Evolutionary conservation across 805 yeast genomes (phyloP).

Genomic region (Candida ulmi): DNA sequence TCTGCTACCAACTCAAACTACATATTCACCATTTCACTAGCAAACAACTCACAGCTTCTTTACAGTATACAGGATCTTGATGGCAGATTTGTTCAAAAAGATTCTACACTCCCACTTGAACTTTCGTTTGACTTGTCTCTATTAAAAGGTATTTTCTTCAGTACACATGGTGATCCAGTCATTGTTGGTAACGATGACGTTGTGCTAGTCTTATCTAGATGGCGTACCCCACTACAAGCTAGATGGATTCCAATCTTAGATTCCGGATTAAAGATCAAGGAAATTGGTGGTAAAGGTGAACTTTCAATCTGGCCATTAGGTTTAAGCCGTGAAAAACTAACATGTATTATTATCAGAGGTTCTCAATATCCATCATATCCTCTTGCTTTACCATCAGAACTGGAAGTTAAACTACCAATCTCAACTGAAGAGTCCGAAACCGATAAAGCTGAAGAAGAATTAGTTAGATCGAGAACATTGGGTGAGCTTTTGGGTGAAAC

Average conservation of each 20-base stretch:
- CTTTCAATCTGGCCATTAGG: slow-evolving; percentile 89
- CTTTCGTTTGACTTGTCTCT: slow-evolving; percentile 20
- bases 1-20: slow-evolving; percentile 23
- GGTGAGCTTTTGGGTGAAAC: slow-evolving; percentile 61
- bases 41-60: slow-evolving; percentile 25
- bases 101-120: slow-evolving; percentile 38
- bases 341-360: slow-evolving; percentile 72
- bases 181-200: slow-evolving; percentile 75
- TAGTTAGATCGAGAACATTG: slow-evolving; percentile 53
- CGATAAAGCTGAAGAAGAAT: slow-evolving; percentile 53
- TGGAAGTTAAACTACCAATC: slow-evolving; percentile 67
- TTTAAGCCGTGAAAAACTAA: slow-evolving; percentile 59
- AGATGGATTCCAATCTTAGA: slow-evolving; percentile 85
- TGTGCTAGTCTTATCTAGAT: slow-evolving; percentile 62
- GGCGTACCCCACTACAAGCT: slow-evolving; percentile 75
- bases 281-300: slow-evolving; percentile 44
- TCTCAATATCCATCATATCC: slow-evolving; percentile 75
- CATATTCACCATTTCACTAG: slow-evolving; percentile 26
- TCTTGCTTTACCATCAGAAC: slow-evolving; percentile 74
- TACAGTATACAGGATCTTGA: slow-evolving; percentile 41
- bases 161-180: slow-evolving; percentile 87
- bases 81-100: slow-evolving; percentile 43
- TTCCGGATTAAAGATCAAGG: slow-evolving; percentile 37
- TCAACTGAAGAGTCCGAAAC: slow-evolving; percentile 15
- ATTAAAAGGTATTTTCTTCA: slow-evolving; percentile 72